Base-by-base conservation (phyloP, 1,284 basidiomycete genomes). In the Chalciporus piperatoides region DNA sequence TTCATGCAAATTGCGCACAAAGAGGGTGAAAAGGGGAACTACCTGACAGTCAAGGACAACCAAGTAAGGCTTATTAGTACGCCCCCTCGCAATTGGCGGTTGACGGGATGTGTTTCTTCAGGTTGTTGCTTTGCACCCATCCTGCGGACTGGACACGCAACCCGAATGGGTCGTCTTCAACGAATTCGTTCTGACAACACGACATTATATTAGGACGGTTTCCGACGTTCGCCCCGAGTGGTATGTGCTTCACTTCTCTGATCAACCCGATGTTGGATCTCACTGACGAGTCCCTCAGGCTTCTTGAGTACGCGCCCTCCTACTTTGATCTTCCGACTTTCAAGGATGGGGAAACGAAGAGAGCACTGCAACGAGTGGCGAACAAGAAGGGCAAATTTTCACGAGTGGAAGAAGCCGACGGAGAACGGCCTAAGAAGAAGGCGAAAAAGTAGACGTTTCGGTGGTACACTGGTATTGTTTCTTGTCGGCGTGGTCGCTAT, bases 1-100 rank as follows among this genome's bases (percentile, higher is more conserved):
- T 99, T 99, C 73, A 97, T 97, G 96, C 96, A 98, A 68, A 85
- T 96, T 7, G 96, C 95, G 5, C 93, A 97, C 70, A 92, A 92
- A 68, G 91, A 94, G 63, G 92, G 92, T n/a, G 90, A 92, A 61
- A 93, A 92, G 73, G 83, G 83, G 2, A 79, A 75, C 51, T 95
- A 95, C 67, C 64, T 85, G 56, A 98, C 94, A 0, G 84, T 97
- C 56, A 98, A 97, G 72, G 94, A 98, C 67, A 92, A 95, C 63
- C 92, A 95, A 73, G 84, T 81, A 56, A 4, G 57, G 2, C 15
- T 2, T 10, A 9, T 25, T 25, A 4, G 4, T 9, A 15, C 2
- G 19, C 24, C 12, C 28, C 11, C 1, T 12, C 4, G 23, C 23
- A 4, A 17, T 12, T 41, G 6, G n/a, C 49, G 14, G 49, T 23